Conservation (phyloP, 2,329 filamentous ascomycete genomes). For the Arachnomyces sp. region DNA sequence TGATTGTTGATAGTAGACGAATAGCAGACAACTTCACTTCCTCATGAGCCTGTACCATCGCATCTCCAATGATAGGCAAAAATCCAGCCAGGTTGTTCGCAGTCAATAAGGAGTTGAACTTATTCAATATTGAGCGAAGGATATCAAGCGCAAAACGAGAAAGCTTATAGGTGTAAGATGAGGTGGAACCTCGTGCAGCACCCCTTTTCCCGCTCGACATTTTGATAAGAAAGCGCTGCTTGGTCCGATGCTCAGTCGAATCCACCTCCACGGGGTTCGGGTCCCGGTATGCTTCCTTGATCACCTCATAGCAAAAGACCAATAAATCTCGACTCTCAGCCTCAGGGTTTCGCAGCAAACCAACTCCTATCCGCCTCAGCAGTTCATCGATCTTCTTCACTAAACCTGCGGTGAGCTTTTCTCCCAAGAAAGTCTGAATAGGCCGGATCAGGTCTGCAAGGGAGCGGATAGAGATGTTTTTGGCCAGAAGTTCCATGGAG, state of each 20-base stretch:
- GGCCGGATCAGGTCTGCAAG: slow-evolving; percentile 70
- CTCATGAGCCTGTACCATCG: slow-evolving; percentile 73
- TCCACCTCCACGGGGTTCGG: slow-evolving; percentile 36
- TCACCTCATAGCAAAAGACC: slow-evolving; percentile 91
- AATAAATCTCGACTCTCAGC: slow-evolving; percentile 72
- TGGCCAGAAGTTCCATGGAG: slow-evolving; percentile 87
- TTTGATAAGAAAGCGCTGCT: slow-evolving; percentile 66
- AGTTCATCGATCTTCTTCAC: slow-evolving; percentile 87
- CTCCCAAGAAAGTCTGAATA: slow-evolving; percentile 66
- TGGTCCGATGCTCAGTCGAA: slow-evolving; percentile 24
- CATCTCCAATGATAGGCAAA: slow-evolving; percentile 79
- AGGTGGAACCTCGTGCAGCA: slow-evolving; percentile 61
- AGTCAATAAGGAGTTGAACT: slow-evolving; percentile 72
- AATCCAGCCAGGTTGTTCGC: slow-evolving; percentile 75
- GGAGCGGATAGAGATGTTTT: slow-evolving; percentile 65
- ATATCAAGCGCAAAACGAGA: slow-evolving; percentile 81
- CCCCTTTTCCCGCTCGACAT: slow-evolving; percentile 66
- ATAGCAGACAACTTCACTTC: slow-evolving; percentile 87
- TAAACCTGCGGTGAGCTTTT: slow-evolving; percentile 75
- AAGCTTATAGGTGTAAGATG: slow-evolving; percentile 78
- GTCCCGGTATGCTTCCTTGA: slow-evolving; percentile 73
- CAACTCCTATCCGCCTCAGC: slow-evolving; percentile 71
- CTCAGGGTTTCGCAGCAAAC: slow-evolving; percentile 71
- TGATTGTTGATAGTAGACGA: slow-evolving; percentile 72
- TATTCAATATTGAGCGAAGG: slow-evolving; percentile 74